These are phyloP conservation scores for Castanospermum australe DNA, from an alignment of 306 rosid species.

Conservation along the genomic window DNA sequence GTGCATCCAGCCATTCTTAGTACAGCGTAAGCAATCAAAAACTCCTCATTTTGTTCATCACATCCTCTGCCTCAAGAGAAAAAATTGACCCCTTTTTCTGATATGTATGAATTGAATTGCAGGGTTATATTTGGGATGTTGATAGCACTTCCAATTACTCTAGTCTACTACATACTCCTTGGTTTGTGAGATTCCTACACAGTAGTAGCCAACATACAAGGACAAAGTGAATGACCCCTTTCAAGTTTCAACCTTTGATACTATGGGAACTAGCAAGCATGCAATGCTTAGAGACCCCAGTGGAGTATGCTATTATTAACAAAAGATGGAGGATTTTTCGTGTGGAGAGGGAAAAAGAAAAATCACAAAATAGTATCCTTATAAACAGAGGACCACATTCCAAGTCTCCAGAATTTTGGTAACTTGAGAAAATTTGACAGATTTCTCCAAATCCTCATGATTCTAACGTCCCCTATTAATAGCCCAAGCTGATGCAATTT, in stretches of 20 bases:
- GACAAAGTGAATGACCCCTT: conserved; percentile 20
- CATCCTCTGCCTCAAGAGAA: neutral
- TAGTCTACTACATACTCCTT: conserved; percentile 56
- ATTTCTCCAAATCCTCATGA: conserved; percentile 31
- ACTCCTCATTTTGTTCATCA: neutral
- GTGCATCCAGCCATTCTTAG: conserved; percentile 95
- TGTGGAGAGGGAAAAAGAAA: neutral
- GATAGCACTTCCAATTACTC: conserved; percentile 64
- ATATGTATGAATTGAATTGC: conserved; percentile 12
- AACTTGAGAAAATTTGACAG: conserved; percentile 36
- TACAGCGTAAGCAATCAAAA: conserved; percentile 65
- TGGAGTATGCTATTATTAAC: conserved; percentile 32
- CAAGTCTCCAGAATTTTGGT: conserved; percentile 40
- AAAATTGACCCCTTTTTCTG: neutral
- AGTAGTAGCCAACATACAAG: conserved; percentile 6
- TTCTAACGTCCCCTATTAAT: conserved; percentile 19
- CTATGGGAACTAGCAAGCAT: conserved; percentile 38
- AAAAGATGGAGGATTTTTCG: conserved; percentile 31
- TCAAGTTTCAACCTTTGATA: too few relatives aligned
- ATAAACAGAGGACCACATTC: conserved; percentile 24
- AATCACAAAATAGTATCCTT: conserved; percentile 8
- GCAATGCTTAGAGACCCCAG: conserved; percentile 18
- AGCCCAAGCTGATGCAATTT: conserved; percentile 38
- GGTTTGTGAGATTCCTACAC: conserved; percentile 39
- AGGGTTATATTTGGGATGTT: conserved; percentile 71